Base-by-base conservation (phyloP, 2,329 filamentous ascomycete genomes). In the Pseudogymnoascus sp. region DNA sequence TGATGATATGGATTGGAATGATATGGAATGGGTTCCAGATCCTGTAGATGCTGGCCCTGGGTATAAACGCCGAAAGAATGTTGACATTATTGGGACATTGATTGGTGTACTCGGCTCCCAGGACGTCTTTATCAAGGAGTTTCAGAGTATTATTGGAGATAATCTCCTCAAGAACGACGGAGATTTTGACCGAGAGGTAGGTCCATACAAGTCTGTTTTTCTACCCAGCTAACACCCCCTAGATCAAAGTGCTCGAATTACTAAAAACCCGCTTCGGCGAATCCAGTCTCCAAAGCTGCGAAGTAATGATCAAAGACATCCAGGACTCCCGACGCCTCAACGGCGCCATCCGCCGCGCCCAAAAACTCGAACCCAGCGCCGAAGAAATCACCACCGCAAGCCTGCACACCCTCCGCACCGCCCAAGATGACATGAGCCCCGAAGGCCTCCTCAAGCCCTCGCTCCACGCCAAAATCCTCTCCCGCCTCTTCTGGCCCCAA, bases 261-360 rank as follows among this genome's bases (percentile, higher is more conserved):
- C 80, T 99, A 61, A 96, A 96, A 75, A 81, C 89, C 63, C 85
- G 92, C 7, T 92, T 96, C 60, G 92, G 92, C 21, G 90, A 96
- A 65, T 80, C 82, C 26, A 85, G 90, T 13, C 76, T 99, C 48
- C 94, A 97, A 71, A 89, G 89, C 56, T 96, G 92, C 72, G 92
- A 99, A 70, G 94, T 99, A 67, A 99, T 99, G 94, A 82, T 99
- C 61, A 89, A 88, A 64, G 94, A 99, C 71, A 88, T 97, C 34
- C 82, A 88, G 65, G 92, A 96, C 68, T 95, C 91, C 1, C 80
- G 81, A 62, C 81, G 83, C 39, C 82, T 95, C 61, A 89, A 96
- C 69, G 75, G 78, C 6, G 76, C 80, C 10, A 83, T 96, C 52
- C 77, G 83, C 39, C 79, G 78, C 60, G 76, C 76, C 37, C 74